phyloP scores from a whole-genome alignment of 257 asterid species.

The Solanum microdontum region DNA sequence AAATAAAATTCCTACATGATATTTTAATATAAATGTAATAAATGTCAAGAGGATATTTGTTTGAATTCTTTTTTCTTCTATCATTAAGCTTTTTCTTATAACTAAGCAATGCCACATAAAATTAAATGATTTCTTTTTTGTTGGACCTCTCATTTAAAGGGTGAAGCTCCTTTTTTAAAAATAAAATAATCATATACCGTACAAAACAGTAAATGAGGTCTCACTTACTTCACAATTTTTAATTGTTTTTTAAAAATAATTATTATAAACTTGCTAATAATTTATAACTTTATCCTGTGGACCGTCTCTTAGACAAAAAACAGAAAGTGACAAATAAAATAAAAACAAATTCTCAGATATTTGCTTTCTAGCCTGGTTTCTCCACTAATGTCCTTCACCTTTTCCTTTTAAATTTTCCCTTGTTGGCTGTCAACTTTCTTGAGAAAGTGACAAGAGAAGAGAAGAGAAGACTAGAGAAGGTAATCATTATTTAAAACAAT shows the following conservation, averaged over 20 bases:
- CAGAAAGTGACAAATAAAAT: neutral
- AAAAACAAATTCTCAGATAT: neutral
- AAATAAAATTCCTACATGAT: too few relatives aligned
- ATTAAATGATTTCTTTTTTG: neutral
- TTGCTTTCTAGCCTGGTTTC: conserved; percentile 11
- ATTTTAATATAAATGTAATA: too few relatives aligned
- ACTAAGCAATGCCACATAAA: neutral
- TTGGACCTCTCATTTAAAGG: neutral
- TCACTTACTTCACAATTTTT: neutral
- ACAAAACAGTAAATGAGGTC: neutral
- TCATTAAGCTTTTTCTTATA: neutral
- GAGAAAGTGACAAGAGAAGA: conserved; percentile 4
- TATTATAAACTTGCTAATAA: neutral
- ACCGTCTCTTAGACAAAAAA: neutral
- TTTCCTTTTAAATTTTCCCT: neutral
- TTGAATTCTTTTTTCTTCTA: neutral
- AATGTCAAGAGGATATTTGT: neutral
- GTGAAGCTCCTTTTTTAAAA: neutral
- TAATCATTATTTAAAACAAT: neutral
- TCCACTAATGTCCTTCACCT: neutral
- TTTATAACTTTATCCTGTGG: neutral
- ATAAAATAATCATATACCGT: neutral
- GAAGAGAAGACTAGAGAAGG: neutral
- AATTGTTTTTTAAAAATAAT: too few relatives aligned
- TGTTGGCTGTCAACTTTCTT: neutral